Evolutionary conservation across 305 asterid species (phyloP).

Genomic region (Nicotiana rustica): DNA sequence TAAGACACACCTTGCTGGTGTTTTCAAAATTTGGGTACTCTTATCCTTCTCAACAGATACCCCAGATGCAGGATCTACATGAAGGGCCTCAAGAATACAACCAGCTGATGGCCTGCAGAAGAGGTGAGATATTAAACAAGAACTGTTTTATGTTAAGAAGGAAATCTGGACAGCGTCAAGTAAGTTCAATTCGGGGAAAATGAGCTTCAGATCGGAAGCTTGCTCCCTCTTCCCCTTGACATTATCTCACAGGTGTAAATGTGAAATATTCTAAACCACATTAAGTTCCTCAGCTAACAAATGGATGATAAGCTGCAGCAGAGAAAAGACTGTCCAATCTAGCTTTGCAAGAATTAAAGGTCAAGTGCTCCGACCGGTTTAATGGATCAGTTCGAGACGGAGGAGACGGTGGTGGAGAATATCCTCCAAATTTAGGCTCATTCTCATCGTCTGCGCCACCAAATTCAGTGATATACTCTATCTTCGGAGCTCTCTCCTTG

Average conservation of each 20-base stretch:
- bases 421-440: slow-evolving; percentile 83
- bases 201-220: slow-evolving; percentile 58
- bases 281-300: slow-evolving; percentile 60
- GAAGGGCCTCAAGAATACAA: slow-evolving; percentile 96
- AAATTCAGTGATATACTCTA: slow-evolving; percentile 97
- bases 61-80: slow-evolving; percentile 95
- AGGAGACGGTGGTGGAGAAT: slow-evolving; percentile 95
- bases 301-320: slow-evolving; percentile 78
- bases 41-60: slow-evolving; percentile 82
- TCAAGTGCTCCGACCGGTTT: slow-evolving; percentile 99
- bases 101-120: slow-evolving; percentile 92
- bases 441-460: slow-evolving; percentile 76
- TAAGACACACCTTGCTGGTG: slow-evolving; percentile 57
- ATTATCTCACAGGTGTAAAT: slow-evolving; percentile 57
- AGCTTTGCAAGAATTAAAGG: slow-evolving; percentile 91
- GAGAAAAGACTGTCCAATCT: slow-evolving; percentile 82
- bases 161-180: slow-evolving; percentile 54
- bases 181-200: slow-evolving; percentile 56
- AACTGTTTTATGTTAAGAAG: slow-evolving; percentile 39
- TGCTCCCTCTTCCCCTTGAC: slow-evolving; percentile 58
- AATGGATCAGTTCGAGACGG: slow-evolving; percentile 70
- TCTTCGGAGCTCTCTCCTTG: slow-evolving; percentile 79
- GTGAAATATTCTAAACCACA: slow-evolving; percentile 61
- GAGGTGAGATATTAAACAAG: slow-evolving; percentile 62
- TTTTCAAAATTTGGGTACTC: slow-evolving; percentile 66